Evolutionary conservation across 208 protist species (phyloP).

Genomic region (Herpetomonas tarakana): DNA sequence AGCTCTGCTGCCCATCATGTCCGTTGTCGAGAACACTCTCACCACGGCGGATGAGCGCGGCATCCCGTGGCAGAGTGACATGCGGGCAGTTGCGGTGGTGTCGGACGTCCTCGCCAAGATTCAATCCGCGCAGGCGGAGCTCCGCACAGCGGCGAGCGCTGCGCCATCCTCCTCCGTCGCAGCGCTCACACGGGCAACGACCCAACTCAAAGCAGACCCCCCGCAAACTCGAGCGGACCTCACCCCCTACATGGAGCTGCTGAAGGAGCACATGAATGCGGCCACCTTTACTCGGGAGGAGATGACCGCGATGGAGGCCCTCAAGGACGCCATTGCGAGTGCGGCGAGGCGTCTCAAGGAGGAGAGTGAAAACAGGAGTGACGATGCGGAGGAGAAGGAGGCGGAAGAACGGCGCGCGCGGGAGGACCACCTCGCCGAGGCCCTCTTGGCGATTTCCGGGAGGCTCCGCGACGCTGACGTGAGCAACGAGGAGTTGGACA

Average conservation of each 20-base stretch:
- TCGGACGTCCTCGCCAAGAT: slow-evolving; percentile 18
- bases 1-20: slow-evolving; percentile 32
- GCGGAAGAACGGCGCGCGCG: slow-evolving; percentile 10
- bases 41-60: slow-evolving; percentile 20
- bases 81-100: slow-evolving; percentile 19
- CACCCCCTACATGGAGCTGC: not conserved
- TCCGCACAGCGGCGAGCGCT: not conserved
- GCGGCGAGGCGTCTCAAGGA: not conserved
- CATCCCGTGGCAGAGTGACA: slow-evolving; percentile 23
- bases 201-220: not conserved
- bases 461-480: slow-evolving; percentile 38
- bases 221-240: slow-evolving; percentile 1
- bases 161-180: not conserved
- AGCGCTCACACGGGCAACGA: not conserved
- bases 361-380: not conserved
- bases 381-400: slow-evolving; percentile 2
- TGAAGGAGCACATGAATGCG: slow-evolving; percentile 4
- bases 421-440: slow-evolving; percentile 20
- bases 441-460: slow-evolving; percentile 52
- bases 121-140: slow-evolving; percentile 18
- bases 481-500: slow-evolving; percentile 38
- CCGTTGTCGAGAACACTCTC: slow-evolving; percentile 25
- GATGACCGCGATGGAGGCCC: slow-evolving; percentile 2
- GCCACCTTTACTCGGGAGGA: not conserved
- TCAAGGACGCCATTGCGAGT: not conserved